A percentile compares a stretch with the other conserved stretches of the same genome.
Evolutionary conservation across 1,139 yeast species (phyloP).

Genomic region (Candida sp.): DNA sequence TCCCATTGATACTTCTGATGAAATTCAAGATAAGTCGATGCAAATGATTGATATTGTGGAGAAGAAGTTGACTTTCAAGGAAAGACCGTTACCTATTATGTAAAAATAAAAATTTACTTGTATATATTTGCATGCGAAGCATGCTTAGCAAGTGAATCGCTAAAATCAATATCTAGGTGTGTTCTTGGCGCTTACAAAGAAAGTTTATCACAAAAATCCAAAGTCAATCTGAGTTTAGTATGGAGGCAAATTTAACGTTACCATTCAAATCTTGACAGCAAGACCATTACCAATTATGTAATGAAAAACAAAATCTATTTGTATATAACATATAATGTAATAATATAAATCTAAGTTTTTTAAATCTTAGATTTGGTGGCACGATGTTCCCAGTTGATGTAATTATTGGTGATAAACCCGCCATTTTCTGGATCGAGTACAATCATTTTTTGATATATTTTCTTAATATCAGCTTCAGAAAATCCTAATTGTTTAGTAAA

Average conservation of each 20-base stretch:
- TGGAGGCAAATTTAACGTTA: too few species aligned
- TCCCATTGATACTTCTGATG: slow-evolving; percentile 18
- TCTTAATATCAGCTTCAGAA: slow-evolving; percentile 43
- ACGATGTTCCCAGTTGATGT: slow-evolving; percentile 25
- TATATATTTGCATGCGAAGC: too few species aligned
- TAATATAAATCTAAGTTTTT: too few species aligned
- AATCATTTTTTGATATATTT: slow-evolving; percentile 45
- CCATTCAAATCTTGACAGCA: too few species aligned
- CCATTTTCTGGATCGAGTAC: slow-evolving; percentile 16
- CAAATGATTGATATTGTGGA: slow-evolving; percentile 56
- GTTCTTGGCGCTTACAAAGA: too few species aligned
- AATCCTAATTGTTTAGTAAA: slow-evolving; percentile 47
- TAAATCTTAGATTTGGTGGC: slow-evolving; percentile 12
- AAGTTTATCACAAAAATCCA: too few species aligned
- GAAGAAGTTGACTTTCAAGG: slow-evolving; percentile 56
- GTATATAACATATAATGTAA: too few species aligned
- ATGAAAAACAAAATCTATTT: background rate
- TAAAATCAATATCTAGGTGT: too few species aligned
- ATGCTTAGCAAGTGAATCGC: too few species aligned
- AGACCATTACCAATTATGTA: too few species aligned
- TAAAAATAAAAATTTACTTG: too few species aligned
- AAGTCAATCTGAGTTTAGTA: too few species aligned
- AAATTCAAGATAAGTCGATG: slow-evolving; percentile 21
- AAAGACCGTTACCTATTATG: slow-evolving; percentile 57
- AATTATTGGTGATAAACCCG: slow-evolving; percentile 15